Evolutionary conservation across 2,329 filamentous ascomycete genomes (phyloP).

Genomic region (Lachnellula willkommii): DNA sequence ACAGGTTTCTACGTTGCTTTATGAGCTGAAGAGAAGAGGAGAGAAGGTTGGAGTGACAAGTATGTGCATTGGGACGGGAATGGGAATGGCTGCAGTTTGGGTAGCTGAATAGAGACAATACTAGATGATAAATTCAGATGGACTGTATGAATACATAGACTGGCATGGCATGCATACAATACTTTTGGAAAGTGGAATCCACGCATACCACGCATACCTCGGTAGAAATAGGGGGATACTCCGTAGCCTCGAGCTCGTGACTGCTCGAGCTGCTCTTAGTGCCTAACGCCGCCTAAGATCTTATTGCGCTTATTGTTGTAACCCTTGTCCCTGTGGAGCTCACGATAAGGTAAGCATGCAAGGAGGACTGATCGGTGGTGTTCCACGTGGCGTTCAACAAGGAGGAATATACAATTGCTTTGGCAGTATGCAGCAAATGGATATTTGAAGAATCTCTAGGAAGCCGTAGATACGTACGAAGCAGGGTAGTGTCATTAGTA

Average conservation of each 20-base stretch:
- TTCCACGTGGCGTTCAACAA: too few relatives aligned
- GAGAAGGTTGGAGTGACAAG: conserved; percentile 86
- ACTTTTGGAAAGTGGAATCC: background rate
- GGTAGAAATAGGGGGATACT: background rate
- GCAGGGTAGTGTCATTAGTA: too few relatives aligned
- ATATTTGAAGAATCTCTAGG: too few relatives aligned
- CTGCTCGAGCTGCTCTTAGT: background rate
- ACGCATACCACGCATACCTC: background rate
- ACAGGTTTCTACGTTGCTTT: conserved; percentile 87
- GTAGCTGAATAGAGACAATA: conserved; percentile 68
- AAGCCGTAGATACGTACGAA: too few relatives aligned
- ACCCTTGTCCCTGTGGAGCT: background rate
- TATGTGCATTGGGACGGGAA: conserved; percentile 95
- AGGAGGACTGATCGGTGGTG: too few relatives aligned
- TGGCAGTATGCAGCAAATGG: too few relatives aligned
- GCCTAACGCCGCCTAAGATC: background rate
- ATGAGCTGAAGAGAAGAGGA: conserved; percentile 78
- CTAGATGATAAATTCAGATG: background rate
- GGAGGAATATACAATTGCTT: too few relatives aligned
- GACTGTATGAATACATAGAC: conserved; percentile 16
- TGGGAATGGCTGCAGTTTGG: conserved; percentile 98
- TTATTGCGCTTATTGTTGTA: background rate
- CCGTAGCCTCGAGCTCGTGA: background rate
- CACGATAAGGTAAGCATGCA: background rate
- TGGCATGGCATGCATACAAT: conserved; percentile 2